phyloP scores from a whole-genome alignment of 2,329 filamentous ascomycete genomes.

The Claviceps digitariae region DNA sequence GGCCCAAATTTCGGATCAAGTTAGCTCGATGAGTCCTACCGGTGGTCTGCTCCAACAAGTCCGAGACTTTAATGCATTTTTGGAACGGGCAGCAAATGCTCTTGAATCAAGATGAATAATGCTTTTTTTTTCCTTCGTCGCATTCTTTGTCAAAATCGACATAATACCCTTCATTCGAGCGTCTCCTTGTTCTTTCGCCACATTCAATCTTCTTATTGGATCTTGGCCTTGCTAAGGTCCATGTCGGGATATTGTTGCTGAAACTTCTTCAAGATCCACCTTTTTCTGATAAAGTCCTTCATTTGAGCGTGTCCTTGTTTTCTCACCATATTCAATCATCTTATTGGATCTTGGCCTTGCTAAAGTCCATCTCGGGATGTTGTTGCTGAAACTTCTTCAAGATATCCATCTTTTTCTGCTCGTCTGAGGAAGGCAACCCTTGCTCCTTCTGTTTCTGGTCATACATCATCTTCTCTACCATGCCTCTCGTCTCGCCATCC shows the following conservation, averaged over 20 bases:
- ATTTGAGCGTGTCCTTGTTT: too few relatives aligned
- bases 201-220: slow-evolving; percentile 27
- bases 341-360: slow-evolving; percentile 59
- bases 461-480: slow-evolving; percentile 99
- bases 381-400: slow-evolving; percentile 84
- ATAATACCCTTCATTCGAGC: background rate
- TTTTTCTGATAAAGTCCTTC: too few relatives aligned
- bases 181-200: background rate
- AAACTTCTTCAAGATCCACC: slow-evolving; percentile 86
- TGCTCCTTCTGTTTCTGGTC: slow-evolving; percentile 95
- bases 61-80: slow-evolving; percentile 47
- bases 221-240: slow-evolving; percentile 59
- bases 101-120: slow-evolving; percentile 32
- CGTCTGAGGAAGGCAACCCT: slow-evolving; percentile 79
- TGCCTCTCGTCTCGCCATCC: slow-evolving; percentile 84
- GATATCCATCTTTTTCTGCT: slow-evolving; percentile 89
- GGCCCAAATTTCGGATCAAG: slow-evolving; percentile 39
- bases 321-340: too few relatives aligned
- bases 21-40: slow-evolving; percentile 32
- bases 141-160: background rate
- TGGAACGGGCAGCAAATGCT: slow-evolving; percentile 45
- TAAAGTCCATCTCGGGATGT: slow-evolving; percentile 60
- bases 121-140: background rate
- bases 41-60: slow-evolving; percentile 44
- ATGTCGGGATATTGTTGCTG: slow-evolving; percentile 64